phyloP scores from a whole-genome alignment of 2,329 filamentous ascomycete genomes.

The Pestalotiopsis sp. region DNA sequence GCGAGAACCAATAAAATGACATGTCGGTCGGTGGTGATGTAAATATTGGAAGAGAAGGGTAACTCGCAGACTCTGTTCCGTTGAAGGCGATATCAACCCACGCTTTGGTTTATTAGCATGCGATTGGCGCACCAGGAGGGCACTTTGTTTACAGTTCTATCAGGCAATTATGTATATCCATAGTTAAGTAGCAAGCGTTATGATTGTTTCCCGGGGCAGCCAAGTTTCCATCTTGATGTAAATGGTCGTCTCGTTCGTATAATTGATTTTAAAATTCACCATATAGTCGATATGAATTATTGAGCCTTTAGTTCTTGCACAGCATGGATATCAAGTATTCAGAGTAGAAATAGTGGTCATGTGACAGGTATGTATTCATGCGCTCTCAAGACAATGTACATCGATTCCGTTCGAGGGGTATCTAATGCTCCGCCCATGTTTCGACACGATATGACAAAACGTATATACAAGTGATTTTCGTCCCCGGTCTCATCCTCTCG shows the following conservation, averaged over 20 bases:
- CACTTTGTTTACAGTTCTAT: neutral
- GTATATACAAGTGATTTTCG: neutral
- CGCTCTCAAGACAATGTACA: neutral
- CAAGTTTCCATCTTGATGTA: no score
- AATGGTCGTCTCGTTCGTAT: no score
- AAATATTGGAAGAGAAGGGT: neutral
- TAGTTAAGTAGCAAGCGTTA: neutral
- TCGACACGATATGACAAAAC: neutral
- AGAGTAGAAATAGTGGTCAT: neutral
- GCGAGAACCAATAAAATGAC: neutral
- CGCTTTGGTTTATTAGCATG: neutral
- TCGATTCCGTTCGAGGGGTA: conserved; percentile 11
- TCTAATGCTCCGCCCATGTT: conserved; percentile 5
- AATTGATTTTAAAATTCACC: no score
- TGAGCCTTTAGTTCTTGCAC: neutral
- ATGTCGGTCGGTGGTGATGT: neutral
- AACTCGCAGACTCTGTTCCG: neutral
- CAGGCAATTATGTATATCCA: neutral
- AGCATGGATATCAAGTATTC: neutral
- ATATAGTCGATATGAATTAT: no score
- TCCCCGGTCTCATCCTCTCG: neutral
- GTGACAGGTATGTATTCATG: neutral
- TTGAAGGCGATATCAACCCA: no score
- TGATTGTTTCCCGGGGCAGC: no score
- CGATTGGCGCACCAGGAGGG: neutral